phyloP scores from a whole-genome alignment of 208 protist genomes.

The Trichomonas gallinae region DNA sequence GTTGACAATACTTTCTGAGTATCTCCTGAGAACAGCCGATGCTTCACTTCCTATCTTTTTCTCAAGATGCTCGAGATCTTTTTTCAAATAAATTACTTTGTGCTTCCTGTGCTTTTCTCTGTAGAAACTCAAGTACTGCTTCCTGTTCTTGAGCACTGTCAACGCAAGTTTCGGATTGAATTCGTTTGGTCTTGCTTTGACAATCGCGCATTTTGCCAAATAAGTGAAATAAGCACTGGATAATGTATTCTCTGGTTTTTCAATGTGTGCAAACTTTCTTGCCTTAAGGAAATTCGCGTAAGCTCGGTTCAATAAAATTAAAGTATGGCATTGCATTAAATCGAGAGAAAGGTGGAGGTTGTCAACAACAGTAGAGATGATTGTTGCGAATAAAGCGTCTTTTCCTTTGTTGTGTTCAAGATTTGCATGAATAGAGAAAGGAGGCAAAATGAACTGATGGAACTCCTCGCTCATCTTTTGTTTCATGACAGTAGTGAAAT shows the following conservation, averaged over 20 bases:
- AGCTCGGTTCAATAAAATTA: not conserved
- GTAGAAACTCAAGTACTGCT: not conserved
- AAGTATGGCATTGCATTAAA: not conserved
- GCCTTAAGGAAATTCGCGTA: not conserved
- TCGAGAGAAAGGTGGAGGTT: not conserved
- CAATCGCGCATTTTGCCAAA: not conserved
- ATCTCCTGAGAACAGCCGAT: not conserved
- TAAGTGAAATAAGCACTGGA: not conserved
- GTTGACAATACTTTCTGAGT: not conserved
- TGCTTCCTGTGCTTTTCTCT: not conserved
- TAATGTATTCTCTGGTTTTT: not conserved
- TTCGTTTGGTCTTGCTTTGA: not conserved
- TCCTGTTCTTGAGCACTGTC: not conserved
- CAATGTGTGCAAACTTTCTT: not conserved
- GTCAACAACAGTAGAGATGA: not conserved
- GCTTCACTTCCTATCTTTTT: not conserved
- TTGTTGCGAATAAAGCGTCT: not conserved
- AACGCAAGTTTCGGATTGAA: not conserved
- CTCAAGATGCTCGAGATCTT: not conserved
- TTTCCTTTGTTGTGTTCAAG: not conserved
- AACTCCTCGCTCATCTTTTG: not conserved
- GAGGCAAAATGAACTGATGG: not conserved
- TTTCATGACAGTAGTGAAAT: not conserved
- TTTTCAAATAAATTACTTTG: not conserved
- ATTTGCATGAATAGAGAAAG: not conserved